Base-by-base conservation (phyloP, 2,329 filamentous ascomycete genomes). In the Aspergillus fructus region DNA sequence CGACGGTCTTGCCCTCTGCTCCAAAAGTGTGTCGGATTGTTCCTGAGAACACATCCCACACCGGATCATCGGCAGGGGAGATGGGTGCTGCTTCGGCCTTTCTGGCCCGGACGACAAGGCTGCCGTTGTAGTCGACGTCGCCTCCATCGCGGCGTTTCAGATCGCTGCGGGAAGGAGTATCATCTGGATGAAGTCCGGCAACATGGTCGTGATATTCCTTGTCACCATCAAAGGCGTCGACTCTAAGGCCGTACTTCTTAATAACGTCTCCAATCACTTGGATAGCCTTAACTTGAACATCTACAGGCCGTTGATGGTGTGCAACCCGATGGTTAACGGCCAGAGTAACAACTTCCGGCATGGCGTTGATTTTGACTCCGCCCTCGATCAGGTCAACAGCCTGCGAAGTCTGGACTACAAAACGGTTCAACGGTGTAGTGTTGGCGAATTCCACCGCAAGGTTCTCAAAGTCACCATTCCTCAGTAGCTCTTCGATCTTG, bases 41-140 rank as follows among this genome's bases (percentile, higher is more conserved):
- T 42, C 49, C 49, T 2, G 49, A 51, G 39, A 51, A 51, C 15
- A 42, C 30, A 19, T 51, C 39, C 49, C 49, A 51, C n/a, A 51
- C 49, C 7, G 49, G 7, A 7, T 19, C 34, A 12, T 17, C 19
- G 12, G 49, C 23, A 4, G 49, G 49, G 15, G 49, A 51, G 2
- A 51, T 5, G 17, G 49, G 49, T 2, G 49, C 49, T 5, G 37
- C 37, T 33, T 51, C 39, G 11, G 21, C 37, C n/a, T 51, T 51
- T 30, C 1, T 7, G 12, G 49, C 49, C 4, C 23, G 30, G 37
- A 51, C 17, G 23, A 33, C 27, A 6, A 51, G 39, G 2, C n/a
- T 42, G 13, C 49, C 49, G 23, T 42, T 51, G n/a, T 51, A 51
- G 49, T 51, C 49, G 23, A 51, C 49, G 49, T 51, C 49, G 23